phyloP scores from a whole-genome alignment of 345 rosid species.

The Euphorbia peplus region DNA sequence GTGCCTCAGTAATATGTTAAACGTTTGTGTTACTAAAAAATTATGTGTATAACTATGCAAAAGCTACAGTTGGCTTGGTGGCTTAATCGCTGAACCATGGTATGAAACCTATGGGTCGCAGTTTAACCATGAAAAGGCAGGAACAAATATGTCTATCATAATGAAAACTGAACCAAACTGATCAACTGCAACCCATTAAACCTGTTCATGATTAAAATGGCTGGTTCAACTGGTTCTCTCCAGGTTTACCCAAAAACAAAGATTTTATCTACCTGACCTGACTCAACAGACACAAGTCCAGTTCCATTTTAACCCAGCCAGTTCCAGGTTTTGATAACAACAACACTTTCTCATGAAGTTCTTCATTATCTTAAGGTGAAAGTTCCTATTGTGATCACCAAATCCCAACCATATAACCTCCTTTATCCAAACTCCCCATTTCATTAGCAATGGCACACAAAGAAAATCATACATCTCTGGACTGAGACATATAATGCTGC shows the following conservation, averaged over 20 bases:
- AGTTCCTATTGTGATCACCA: neutral
- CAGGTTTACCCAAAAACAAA: neutral
- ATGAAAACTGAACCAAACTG: too few species aligned
- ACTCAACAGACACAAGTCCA: neutral
- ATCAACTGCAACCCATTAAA: neutral
- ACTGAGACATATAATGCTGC: neutral
- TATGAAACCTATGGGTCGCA: too few species aligned
- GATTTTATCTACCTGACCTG: too few species aligned
- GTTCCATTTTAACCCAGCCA: neutral
- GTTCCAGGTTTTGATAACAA: neutral
- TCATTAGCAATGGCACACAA: neutral
- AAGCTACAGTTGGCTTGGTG: too few species aligned
- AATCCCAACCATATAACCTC: conserved; percentile 2
- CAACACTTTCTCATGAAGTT: neutral
- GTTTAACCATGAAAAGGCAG: too few species aligned
- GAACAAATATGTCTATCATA: too few species aligned
- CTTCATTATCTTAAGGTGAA: neutral
- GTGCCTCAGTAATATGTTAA: too few species aligned
- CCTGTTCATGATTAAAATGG: neutral
- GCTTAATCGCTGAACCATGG: too few species aligned
- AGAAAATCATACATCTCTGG: neutral
- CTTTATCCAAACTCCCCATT: neutral
- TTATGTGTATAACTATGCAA: too few species aligned
- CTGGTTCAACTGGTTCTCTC: neutral
- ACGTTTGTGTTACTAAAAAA: too few species aligned